Conservation (phyloP, 2,329 filamentous ascomycete genomes). For the Diaporthe ilicicola region DNA sequence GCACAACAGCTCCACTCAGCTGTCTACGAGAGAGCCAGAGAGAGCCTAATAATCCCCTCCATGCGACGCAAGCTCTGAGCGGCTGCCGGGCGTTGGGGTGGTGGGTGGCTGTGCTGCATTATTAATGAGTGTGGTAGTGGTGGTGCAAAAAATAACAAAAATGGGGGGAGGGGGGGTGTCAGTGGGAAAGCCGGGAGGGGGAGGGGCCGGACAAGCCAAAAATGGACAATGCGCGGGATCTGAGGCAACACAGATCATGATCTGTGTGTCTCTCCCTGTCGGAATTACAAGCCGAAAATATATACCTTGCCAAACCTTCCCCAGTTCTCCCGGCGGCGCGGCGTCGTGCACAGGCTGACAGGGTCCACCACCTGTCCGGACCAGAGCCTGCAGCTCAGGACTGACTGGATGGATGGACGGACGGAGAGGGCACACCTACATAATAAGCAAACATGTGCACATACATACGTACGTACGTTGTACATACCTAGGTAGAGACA, state of each 20-base stretch:
- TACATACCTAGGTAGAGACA: background rate
- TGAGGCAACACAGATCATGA: conserved; percentile 9
- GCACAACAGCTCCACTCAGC: background rate
- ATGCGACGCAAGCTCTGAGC: background rate
- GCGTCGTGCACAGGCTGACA: background rate
- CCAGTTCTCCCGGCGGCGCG: background rate
- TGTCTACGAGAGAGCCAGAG: background rate
- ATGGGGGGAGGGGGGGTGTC: background rate
- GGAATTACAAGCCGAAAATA: conserved; percentile 6
- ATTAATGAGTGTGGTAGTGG: background rate
- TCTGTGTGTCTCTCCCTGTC: conserved; percentile 15
- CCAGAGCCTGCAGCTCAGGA: background rate
- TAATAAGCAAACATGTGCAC: background rate
- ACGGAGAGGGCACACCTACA: background rate
- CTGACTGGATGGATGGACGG: background rate
- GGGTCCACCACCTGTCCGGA: background rate
- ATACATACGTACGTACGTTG: background rate
- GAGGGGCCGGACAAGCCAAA: background rate
- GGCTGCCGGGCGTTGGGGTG: background rate
- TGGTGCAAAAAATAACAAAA: background rate
- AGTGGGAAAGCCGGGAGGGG: too few relatives aligned
- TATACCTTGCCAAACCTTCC: background rate
- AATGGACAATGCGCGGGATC: background rate
- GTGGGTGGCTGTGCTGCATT: background rate
- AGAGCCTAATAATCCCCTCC: background rate